A percentile compares a stretch with the other conserved stretches of the same genome.
Evolutionary conservation across 1,284 basidiomycete genomes (phyloP).

Genomic region (Sanghuangporus sanghuang): DNA sequence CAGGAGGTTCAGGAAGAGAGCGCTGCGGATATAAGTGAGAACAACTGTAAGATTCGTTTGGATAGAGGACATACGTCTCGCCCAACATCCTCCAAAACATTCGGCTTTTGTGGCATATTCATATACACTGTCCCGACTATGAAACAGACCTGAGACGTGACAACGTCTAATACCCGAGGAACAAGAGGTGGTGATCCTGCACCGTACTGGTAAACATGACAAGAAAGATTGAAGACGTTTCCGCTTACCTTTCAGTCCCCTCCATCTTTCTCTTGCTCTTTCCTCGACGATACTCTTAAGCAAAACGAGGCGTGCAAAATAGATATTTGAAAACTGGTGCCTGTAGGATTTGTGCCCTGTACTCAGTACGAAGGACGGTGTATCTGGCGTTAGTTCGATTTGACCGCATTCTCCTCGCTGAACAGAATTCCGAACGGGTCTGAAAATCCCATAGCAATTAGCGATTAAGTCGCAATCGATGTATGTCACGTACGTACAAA

Average conservation of each 20-base stretch:
- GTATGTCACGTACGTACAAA: not conserved
- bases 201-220: not conserved
- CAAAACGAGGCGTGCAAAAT: slow-evolving; percentile 72
- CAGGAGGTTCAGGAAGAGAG: slow-evolving; percentile 82
- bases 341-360: slow-evolving; percentile 40
- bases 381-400: not conserved
- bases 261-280: slow-evolving; percentile 65
- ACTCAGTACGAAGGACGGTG: slow-evolving; percentile 15
- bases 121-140: slow-evolving; percentile 95
- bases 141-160: slow-evolving; percentile 82
- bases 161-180: slow-evolving; percentile 84
- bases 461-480: not conserved
- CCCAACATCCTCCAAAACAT: slow-evolving; percentile 92
- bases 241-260: slow-evolving; percentile 50
- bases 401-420: not conserved
- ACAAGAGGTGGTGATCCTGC: slow-evolving; percentile 71
- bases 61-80: slow-evolving; percentile 65
- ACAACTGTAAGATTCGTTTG: not conserved
- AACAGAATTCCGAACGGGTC: slow-evolving; percentile 3
- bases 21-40: slow-evolving; percentile 46
- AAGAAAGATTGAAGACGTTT: not conserved
- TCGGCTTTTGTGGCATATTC: slow-evolving; percentile 98
- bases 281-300: slow-evolving; percentile 61
- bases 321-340: slow-evolving; percentile 92
- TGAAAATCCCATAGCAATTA: not conserved